Percentiles rank a stretch among this genome's conserved stretches.
Conservation (phyloP, 305 asterid species). For the Andrographis paniculata region DNA sequence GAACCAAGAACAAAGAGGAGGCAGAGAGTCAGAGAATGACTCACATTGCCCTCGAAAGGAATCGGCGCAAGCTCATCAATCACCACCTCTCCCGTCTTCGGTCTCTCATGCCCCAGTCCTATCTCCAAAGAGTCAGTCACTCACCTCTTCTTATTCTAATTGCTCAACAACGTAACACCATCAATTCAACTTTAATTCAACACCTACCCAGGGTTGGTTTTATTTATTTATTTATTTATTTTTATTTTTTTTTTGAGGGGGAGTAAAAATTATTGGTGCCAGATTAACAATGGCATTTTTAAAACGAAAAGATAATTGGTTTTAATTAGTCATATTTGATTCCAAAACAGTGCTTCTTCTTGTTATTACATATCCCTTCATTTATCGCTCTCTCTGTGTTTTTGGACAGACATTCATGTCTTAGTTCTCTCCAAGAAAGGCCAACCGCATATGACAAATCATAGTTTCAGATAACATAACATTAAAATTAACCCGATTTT, state of each 20-base stretch:
- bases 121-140: constrained; percentile 40
- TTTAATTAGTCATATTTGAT: constrained; percentile 18
- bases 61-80: constrained; percentile 58
- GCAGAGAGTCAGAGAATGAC: constrained; percentile 29
- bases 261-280: too few relatives aligned
- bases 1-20: neutral
- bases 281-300: too few relatives aligned
- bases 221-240: too few relatives aligned
- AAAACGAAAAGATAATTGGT: too few relatives aligned
- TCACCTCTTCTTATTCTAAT: neutral
- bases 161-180: neutral
- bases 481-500: neutral
- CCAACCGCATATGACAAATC: constrained; percentile 35
- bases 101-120: constrained; percentile 55
- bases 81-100: constrained; percentile 44
- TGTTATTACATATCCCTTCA: neutral
- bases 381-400: constrained; percentile 17
- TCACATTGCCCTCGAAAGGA: constrained; percentile 52
- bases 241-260: too few relatives aligned
- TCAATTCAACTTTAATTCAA: neutral
- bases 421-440: constrained; percentile 29
- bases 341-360: constrained; percentile 27
- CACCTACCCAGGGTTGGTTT: neutral
- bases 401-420: constrained; percentile 40
- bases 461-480: constrained; percentile 11